Base-by-base conservation (phyloP, 2,329 filamentous ascomycete genomes). In the Fusarium temperatum region DNA sequence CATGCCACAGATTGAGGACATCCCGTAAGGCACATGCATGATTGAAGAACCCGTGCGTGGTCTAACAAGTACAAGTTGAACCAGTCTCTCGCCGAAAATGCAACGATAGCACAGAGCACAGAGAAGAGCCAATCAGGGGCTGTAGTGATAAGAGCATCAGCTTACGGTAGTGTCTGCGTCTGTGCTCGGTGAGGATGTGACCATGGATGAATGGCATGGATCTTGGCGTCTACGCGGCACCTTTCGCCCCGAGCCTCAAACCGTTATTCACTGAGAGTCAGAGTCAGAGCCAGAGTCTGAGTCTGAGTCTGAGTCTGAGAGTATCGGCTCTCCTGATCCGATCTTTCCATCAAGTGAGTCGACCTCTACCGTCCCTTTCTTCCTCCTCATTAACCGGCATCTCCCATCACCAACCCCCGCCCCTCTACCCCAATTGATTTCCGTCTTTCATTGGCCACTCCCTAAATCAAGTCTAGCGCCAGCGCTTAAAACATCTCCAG, bases 401-500 rank as follows among this genome's bases (percentile, higher is more conserved):
- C 10, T 48, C 41, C 55, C 32, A 48, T 50, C 41, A 48, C 32
- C 66, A 66, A 64, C 53, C 45, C 65, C 57, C 58, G 42, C 60
- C 64, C 61, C 44, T 56, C 41, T 36, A 50, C 36, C 24, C 42
- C 39, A 47, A 30, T 12, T 30, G 30, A 30, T 12, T 12, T 12
- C 30, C 30, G 11, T 12, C 30, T 30, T 12, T 30, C 30, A 78
- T 78, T 78, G 76, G 76, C 53, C 41, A 35, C 14, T 24, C 41
- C 14, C 74, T 61, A 26, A 61, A 59, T 54, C 10, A 32, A 72
- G 70, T 51, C 64, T 76, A 70, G 77, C 63, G 77, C 66, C 73
- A 77, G 77, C 77, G 77, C 77, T 78, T 78, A 78, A 63, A 51
- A 24, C 47, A 58, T 48, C 69, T 60, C 75, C 77, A 78, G 76